Evolutionary conservation across 768 basidiomycete genomes (phyloP).

Genomic region (Tylopilus vinaceipallidus): DNA sequence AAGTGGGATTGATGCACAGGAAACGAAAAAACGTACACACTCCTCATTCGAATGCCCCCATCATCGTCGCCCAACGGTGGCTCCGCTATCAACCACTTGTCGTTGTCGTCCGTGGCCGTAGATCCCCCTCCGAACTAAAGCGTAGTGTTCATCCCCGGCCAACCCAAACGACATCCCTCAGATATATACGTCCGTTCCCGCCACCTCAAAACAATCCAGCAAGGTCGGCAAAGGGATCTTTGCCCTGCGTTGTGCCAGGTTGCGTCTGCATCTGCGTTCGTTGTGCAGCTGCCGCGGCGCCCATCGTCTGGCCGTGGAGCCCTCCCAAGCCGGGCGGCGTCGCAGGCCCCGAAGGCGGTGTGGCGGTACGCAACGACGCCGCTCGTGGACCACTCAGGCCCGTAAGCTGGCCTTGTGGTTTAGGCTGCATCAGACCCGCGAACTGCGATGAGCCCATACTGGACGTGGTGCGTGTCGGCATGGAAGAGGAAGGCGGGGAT

Average conservation of each 20-base stretch:
- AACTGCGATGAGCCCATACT: conserved; percentile 9
- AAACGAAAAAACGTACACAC: conserved; percentile 11
- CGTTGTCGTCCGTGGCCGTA: not conserved
- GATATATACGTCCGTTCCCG: not conserved
- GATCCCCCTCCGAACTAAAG: not conserved
- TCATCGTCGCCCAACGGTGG: not conserved
- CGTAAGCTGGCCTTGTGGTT: conserved; percentile 10
- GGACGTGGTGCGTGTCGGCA: not conserved
- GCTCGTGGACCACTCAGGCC: conserved; percentile 1
- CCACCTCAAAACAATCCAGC: conserved; percentile 64
- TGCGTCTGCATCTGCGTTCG: conserved; percentile 27
- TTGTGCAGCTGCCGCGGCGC: conserved; percentile 12
- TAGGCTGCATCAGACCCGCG: conserved; percentile 17
- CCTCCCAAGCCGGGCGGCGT: conserved; percentile 12
- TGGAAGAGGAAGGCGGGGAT: conserved; percentile 1
- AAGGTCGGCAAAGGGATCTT: conserved; percentile 85
- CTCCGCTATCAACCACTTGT: not conserved
- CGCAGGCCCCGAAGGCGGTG: conserved; percentile 14
- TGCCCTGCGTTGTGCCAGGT: conserved; percentile 37
- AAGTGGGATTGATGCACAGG: conserved; percentile 8
- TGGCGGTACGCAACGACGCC: conserved; percentile 8
- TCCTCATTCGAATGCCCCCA: not conserved
- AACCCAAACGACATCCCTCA: not conserved
- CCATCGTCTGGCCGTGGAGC: not conserved
- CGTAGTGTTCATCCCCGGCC: conserved; percentile 3